Evolutionary conservation across 2,329 filamentous ascomycete species (phyloP), one percentile per base, ranked within the genome.

Genomic region (Colletotrichum liaoningense): DNA sequence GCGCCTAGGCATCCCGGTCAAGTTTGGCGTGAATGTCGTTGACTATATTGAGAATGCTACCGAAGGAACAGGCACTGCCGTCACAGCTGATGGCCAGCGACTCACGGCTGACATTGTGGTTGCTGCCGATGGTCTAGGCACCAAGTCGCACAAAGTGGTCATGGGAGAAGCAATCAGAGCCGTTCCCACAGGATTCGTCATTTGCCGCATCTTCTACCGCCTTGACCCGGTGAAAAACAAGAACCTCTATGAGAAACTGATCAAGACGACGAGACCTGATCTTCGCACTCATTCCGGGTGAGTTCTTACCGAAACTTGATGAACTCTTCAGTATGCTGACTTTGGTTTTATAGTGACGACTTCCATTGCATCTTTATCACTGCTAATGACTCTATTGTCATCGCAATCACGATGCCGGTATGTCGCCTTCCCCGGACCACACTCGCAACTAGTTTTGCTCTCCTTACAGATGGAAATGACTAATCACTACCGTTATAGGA

Each of bases 101-200:
- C 52, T 55, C 1, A 63, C 46, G 2, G 57, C 28, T 1, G 66
- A 68, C 24, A 46, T 63, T 26, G 66, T 68, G 14, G 66, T 68
- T 63, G 66, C 66, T 55, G 66, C 66, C 0, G 66, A 68, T 7
- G 66, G 66, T 6, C 57, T 68, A 0, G 66, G 66, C 22, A 63
- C 66, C 1, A 63, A 63, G 58, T 68, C 66, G 12, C 66, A 68
- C 19, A 63, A 68, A 16, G 58, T 30, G 6, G 33, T 63, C 0
- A 55, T 63, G 46, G 57, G 57, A 42, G 57, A 68, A 16, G 42
- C 58, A 19, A 56, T 68, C 30, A 57, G 66, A 28, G 66, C 66
- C 6, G 66, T 68, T 9, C 46, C 66, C 5, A 68, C 66, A 2
- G 66, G 66, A 1, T 68, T 68, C 1, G 66, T 63, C 4, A 46